phyloP scores from a whole-genome alignment of 2,329 filamentous ascomycete genomes.

The Aurifilum marmelostoma region DNA sequence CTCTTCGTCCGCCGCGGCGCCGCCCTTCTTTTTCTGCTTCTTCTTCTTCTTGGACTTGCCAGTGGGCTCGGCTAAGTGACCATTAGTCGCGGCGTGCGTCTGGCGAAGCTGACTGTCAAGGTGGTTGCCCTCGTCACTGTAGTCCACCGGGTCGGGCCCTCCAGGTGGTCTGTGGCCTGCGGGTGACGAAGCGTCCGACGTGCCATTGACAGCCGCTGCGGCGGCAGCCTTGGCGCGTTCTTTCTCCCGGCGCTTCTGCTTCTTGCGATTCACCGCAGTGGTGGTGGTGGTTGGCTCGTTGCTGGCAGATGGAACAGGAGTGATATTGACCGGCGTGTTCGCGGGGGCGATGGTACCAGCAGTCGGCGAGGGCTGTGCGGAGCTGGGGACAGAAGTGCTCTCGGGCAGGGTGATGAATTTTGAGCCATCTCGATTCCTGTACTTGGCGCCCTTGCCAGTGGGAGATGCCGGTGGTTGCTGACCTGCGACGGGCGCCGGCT shows the following conservation, averaged over 20 bases:
- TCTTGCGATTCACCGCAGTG: conserved; percentile 80
- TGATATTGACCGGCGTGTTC: conserved; percentile 37
- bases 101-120: conserved; percentile 44
- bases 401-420: conserved; percentile 68
- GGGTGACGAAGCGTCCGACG: conserved; percentile 42
- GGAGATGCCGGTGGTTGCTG: conserved; percentile 58
- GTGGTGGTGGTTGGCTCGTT: conserved; percentile 32
- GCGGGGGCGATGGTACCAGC: conserved; percentile 40
- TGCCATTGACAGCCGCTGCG: conserved; percentile 46
- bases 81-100: conserved; percentile 42
- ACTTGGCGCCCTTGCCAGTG: conserved; percentile 57
- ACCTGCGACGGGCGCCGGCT: conserved; percentile 41
- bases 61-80: conserved; percentile 34
- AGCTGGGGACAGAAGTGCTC: conserved; percentile 48
- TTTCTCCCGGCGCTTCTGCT: conserved; percentile 91
- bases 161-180: conserved; percentile 39
- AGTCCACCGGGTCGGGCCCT: conserved; percentile 58
- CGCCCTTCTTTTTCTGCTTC: conserved; percentile 70
- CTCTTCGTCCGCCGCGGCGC: conserved; percentile 28
- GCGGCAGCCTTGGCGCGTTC: conserved; percentile 71
- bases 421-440: conserved; percentile 70
- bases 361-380: conserved; percentile 58
- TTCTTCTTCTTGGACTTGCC: conserved; percentile 63
- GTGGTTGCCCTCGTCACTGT: conserved; percentile 53
- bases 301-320: conserved; percentile 27